phyloP scores from a whole-genome alignment of 352 stramenopile species.

The Phytopythium chamaehyphon region DNA sequence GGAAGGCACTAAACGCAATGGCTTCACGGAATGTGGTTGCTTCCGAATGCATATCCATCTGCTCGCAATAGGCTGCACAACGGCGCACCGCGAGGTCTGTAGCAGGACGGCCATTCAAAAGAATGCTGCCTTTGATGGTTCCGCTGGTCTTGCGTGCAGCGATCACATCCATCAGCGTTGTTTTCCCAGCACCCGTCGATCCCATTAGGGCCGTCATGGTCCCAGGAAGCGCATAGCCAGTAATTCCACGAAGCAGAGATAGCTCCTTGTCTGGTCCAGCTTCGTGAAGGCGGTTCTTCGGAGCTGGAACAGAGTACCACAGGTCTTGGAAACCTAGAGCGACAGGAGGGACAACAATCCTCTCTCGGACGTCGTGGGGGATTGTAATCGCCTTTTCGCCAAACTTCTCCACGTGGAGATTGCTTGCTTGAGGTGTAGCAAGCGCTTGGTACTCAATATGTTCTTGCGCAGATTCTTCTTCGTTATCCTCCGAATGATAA shows the following conservation, averaged over 20 bases:
- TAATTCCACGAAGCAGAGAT: constrained; percentile 74
- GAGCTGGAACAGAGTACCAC: constrained; percentile 34
- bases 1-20: constrained; percentile 84
- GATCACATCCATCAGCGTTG: constrained; percentile 34
- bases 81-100: constrained; percentile 39
- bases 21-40: constrained; percentile 86
- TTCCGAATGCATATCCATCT: constrained; percentile 45
- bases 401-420: constrained; percentile 8
- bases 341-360: constrained; percentile 26
- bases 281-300: constrained; percentile 31
- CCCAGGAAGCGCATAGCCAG: constrained; percentile 40
- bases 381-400: constrained; percentile 9
- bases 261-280: constrained; percentile 29
- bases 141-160: constrained; percentile 29
- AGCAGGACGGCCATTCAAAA: constrained; percentile 43
- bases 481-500: too few species aligned
- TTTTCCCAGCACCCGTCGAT: constrained; percentile 42
- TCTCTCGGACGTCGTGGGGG: constrained; percentile 15
- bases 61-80: constrained; percentile 40
- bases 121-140: constrained; percentile 34
- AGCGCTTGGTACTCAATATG: too few species aligned
- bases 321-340: constrained; percentile 38
- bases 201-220: constrained; percentile 63
- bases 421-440: constrained; percentile 14
- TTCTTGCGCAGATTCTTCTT: too few species aligned